Percentiles rank a stretch among this genome's conserved stretches.
phyloP scores from a whole-genome alignment of 116 monocot genomes.

The Dioscorea cayenensis region DNA sequence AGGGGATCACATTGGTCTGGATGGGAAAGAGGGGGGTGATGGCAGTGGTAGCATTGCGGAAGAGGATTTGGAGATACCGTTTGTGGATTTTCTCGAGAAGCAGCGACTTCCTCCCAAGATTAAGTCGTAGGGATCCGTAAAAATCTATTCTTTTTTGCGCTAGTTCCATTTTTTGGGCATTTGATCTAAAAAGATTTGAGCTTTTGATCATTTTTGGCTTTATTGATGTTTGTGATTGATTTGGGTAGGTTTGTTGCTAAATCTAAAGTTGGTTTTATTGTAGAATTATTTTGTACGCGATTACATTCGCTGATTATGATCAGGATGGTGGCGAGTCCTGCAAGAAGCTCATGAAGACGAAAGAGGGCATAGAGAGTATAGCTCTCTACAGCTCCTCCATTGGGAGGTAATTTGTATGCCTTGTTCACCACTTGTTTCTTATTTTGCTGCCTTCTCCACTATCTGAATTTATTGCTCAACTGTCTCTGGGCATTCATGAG shows the following conservation, averaged over 20 bases:
- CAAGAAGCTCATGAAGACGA: conserved; percentile 47
- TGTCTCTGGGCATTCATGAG: too few relatives aligned
- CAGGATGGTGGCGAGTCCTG: conserved; percentile 48
- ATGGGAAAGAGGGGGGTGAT: conserved; percentile 5
- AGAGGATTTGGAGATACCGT: conserved; percentile 62
- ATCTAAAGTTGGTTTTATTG: not conserved
- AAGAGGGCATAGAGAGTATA: conserved; percentile 71
- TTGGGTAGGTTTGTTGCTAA: conserved; percentile 1
- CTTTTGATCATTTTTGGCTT: not conserved
- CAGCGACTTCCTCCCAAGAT: conserved; percentile 68
- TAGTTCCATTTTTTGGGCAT: not conserved
- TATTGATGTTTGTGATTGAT: not conserved
- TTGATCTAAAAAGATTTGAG: not conserved
- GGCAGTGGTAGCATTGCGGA: conserved; percentile 22
- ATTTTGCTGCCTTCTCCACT: not conserved
- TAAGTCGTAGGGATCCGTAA: conserved; percentile 36
- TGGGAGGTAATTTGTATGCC: conserved; percentile 47
- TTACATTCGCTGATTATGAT: conserved; percentile 74
- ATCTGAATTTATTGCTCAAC: too few relatives aligned
- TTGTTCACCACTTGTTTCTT: conserved; percentile 4
- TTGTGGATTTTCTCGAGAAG: conserved; percentile 65
- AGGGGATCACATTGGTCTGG: conserved; percentile 37
- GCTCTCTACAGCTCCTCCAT: conserved; percentile 72
- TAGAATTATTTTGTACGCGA: conserved; percentile 90
- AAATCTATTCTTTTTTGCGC: not conserved